Evolutionary conservation across 2,329 filamentous ascomycete genomes (phyloP).

Genomic region (Elsinoe batatas): DNA sequence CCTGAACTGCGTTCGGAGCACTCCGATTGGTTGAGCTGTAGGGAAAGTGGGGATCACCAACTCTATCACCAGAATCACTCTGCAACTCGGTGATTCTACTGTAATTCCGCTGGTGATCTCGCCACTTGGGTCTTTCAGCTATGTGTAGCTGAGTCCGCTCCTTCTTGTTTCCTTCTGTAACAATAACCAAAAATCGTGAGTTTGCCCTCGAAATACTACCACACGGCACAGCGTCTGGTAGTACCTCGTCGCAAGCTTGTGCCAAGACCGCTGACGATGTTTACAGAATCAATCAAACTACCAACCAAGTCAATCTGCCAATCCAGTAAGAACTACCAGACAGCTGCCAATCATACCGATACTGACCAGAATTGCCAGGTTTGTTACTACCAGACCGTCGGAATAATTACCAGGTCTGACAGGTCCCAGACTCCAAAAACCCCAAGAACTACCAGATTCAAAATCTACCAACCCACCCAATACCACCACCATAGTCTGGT

Average conservation of each 20-base stretch:
- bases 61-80: neutral
- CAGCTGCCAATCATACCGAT: neutral
- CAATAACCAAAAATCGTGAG: neutral
- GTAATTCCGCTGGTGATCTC: no score
- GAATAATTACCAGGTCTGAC: neutral
- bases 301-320: neutral
- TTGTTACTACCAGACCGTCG: no score
- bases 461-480: neutral
- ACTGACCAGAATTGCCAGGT: neutral
- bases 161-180: no score
- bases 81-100: no score
- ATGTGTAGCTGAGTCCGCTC: no score
- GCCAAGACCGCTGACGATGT: slow-evolving; percentile 5
- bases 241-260: neutral
- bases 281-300: slow-evolving; percentile 8
- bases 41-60: neutral
- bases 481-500: slow-evolving; percentile 11
- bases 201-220: neutral
- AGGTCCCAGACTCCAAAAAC: neutral
- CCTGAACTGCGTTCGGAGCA: neutral
- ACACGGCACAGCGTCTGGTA: neutral
- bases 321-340: neutral
- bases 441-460: neutral
- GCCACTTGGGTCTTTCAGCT: no score
- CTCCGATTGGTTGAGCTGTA: no score